Base-by-base conservation (phyloP, 2,329 filamentous ascomycete genomes). In the Paraconiothyrium sp. region DNA sequence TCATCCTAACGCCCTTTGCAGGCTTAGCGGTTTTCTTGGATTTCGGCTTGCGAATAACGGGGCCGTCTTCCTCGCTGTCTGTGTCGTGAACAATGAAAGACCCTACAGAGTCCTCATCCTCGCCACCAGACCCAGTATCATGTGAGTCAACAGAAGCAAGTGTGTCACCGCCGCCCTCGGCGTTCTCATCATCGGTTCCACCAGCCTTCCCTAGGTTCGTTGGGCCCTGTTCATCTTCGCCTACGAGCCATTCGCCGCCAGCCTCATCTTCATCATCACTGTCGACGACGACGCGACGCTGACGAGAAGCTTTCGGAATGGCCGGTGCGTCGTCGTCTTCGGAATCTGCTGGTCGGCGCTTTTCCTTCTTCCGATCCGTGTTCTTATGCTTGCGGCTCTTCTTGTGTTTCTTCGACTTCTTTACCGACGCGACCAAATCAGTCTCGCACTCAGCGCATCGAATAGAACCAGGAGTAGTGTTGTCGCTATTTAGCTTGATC, bases 151-250 rank as follows among this genome's bases (percentile, higher is more conserved):
- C 88, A 0, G 90, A 88, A 41, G 86, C 86, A 54, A 97, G 84
- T 76, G 88, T 92, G 59, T 96, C 92, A 24, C 93, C 94, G 3
- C 90, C 92, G 1, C 93, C 93, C 74, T 97, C 94, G 2, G 91
- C 92, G 73, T 97, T 88, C 76, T 97, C 93, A 65, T 97, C 92
- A 56, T 93, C 91, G n/a, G 88, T 87, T 4, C 92, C 92, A n/a
- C 92, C 93, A 48, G 92, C 91, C 74, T 89, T 91, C 51, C 91
- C 92, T 16, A 94, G 83, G n/a, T 83, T 82, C 4, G 89, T 73
- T 0, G 83, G 74, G 0, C 85, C 83, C 48, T 86, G 88, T 72
- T 95, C 84, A 10, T 86, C 84, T 60, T 91, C 89, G 0, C 88
- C 85, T 3, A 94, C 91, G 46, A 97, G 83, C 93, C 93, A 97